phyloP scores from a whole-genome alignment of 2,329 filamentous ascomycete genomes.

The Graphilbum ipis-grandicollis region DNA sequence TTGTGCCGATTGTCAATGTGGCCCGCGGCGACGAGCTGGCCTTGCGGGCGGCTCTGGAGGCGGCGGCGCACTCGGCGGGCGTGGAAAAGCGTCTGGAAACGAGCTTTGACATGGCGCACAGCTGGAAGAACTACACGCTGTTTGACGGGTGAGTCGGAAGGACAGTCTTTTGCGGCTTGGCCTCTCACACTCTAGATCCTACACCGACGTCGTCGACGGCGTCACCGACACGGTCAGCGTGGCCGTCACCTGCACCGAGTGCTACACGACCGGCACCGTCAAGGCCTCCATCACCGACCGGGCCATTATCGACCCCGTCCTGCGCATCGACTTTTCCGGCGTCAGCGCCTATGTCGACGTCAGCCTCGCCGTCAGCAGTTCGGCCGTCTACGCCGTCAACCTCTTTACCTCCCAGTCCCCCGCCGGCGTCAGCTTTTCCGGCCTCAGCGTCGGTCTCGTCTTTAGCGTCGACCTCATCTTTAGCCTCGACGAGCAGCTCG shows the following conservation, averaged over 20 bases:
- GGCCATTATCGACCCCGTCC: constrained; percentile 20
- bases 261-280: constrained; percentile 32
- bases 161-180: neutral
- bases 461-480: constrained; percentile 35
- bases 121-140: constrained; percentile 8
- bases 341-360: constrained; percentile 35
- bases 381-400: constrained; percentile 31
- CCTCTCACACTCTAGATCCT: constrained; percentile 3
- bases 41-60: constrained; percentile 7
- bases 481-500: constrained; percentile 26
- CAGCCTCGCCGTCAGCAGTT: constrained; percentile 24
- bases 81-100: constrained; percentile 8
- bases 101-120: constrained; percentile 7
- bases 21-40: constrained; percentile 7
- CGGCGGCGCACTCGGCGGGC: constrained; percentile 3
- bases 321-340: constrained; percentile 27
- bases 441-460: constrained; percentile 26
- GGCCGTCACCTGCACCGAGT: constrained; percentile 24
- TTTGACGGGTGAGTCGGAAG: constrained; percentile 8
- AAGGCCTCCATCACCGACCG: constrained; percentile 21
- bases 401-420: constrained; percentile 27
- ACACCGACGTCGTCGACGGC: constrained; percentile 1
- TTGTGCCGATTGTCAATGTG: constrained; percentile 1
- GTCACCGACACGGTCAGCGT: constrained; percentile 10
- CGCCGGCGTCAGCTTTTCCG: constrained; percentile 23